Evolutionary conservation across 2,329 filamentous ascomycete species (phyloP), one percentile per base, ranked within the genome.

Genomic region (Taxawa tesnikishii): DNA sequence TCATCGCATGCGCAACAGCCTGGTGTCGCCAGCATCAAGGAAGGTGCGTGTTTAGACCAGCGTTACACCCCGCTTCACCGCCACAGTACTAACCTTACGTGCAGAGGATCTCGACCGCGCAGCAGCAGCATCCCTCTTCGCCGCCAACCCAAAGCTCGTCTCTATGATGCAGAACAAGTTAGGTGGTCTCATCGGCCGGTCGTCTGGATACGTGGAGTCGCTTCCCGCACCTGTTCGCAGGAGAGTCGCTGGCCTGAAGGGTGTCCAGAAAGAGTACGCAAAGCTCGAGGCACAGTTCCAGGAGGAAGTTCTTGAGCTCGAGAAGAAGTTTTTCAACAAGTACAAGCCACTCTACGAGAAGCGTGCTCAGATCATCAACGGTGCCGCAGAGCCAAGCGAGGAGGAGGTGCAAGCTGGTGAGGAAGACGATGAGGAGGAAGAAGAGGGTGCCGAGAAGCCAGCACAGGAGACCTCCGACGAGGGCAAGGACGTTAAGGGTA

Each of bases 271-370:
- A 65, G 87, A 96, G 51, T 90, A 98, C 67, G 83, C 88, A 40
- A 94, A 96, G 67, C 79, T 98, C 49, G 92, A 98, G 70, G 83
- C 85, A 33, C 80, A 94, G 63, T 96, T 98, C 63, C 92, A 98
- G 60, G 87, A 96, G 62, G 92, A 96, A 65, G 87, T 98, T 40
- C 73, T 98, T 37, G 79, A 94, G 61, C 75, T 98, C 16, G 90
- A 98, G 73, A 98, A 98, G 75, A 94, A 94, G 67, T 98, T 94
- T 65, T 96, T 96, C 51, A 83, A 83, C 64, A 96, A 96, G 66
- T 98, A 94, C 66, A 93, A 84, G 33, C 90, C 90, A 39, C 75
- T 98, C 30, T 98, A 98, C 65, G 68, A 94, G 70, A 90, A 90
- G 71, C 87, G 90, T 60, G 75, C 87, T 41, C 73, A 78, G 49